Evolutionary conservation across 192 early-diverging fungal genomes (phyloP), one percentile per base, ranked within the genome.

Genomic region (Rhizophagus sp.): DNA sequence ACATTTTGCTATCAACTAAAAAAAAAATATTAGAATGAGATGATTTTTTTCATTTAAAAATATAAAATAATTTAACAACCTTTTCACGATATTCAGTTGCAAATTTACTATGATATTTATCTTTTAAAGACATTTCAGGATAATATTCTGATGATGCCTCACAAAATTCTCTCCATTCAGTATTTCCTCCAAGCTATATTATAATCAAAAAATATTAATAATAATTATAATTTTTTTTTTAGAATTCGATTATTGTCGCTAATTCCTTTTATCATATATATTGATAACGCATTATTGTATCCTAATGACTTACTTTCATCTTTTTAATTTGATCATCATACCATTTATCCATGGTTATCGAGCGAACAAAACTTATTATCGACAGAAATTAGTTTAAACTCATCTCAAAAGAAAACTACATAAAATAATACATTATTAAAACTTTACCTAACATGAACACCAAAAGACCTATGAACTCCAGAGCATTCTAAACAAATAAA

Each of bases 341-440:
- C 97, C 97, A 99, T 81, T 94, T 94, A 85, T 99, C 98, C 98
- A 99, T 99, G 6, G 93, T 93, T 75, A 99, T 94, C 4, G 98
- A 99, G n/a, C 98, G 92, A 62, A 99, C 98, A 90, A 99, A 99
- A 84, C 92, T 93, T 9, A 41, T 75, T 15, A 57, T 57, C 27
- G 1, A 36, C 3, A 65, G 39, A 52, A 62, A 19, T 41, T 24
- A 34, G 22, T 24, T 65, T 17, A 30, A 15, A 10, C 3, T 64
- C n/a, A 33, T 22, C 52, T 24, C 17, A 62, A 72, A 10, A 50
- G 15, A 25, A 72, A 25, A 25, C 1, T 30, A 66, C 24, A 22
- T 30, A 73, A 24, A n/a, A 17, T 24, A 62, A 34, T 36, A 11
- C 19, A 49, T 62, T 12, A 50, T 73, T 30, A 12, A n/a, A 30